Evolutionary conservation across 1,139 yeast genomes (phyloP), one percentile per base, ranked within the genome.

Genomic region (Hyphopichia buzzinii): DNA sequence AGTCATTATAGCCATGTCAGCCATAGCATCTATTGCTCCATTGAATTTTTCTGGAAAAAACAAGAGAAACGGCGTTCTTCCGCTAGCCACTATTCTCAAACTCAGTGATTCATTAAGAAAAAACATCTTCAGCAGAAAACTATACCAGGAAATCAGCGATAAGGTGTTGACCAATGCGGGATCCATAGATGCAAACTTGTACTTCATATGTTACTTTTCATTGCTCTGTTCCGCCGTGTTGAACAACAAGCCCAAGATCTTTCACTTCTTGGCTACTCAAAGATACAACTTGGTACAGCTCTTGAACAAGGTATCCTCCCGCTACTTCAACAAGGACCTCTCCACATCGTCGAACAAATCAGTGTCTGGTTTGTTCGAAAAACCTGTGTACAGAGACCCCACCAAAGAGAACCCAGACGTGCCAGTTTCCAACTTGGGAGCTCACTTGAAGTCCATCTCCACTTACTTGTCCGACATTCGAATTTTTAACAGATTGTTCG

Each of bases 401-500:
- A 35, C 31, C 13, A 33, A 31, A 3, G 45, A 42, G 2, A 19
- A 19, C 23, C 23, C 23, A 6, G 48, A 42, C 17, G 44, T 48
- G 30, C 43, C 41, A 19, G 47, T 43, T 4, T 59, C 69, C 17
- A 46, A 51, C 13, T 47, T 65, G 29, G 74, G 76, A 0, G 56
- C 52, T 1, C 73, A 70, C 46, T 57, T 75, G 39, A 64, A 65
- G 41, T 48, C 55, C 2, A 55, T 77, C 17, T 73, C 77, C 8
- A 55, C 67, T 1, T 77, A 77, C 46, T 42, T 77, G 4, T 60
- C 81, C 2, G 82, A 77, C 44, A 55, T 77, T 10, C 60, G 83
- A 35, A 77, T 77, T 33, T 77, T 77, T 57, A 70, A 73, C 49
- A 58, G 83, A 40, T 63, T 77, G 49, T 72, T 77, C 38, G 80